Base-by-base conservation (phyloP, 1,284 basidiomycete species). In the Cutaneotrichosporon daszewskae region DNA sequence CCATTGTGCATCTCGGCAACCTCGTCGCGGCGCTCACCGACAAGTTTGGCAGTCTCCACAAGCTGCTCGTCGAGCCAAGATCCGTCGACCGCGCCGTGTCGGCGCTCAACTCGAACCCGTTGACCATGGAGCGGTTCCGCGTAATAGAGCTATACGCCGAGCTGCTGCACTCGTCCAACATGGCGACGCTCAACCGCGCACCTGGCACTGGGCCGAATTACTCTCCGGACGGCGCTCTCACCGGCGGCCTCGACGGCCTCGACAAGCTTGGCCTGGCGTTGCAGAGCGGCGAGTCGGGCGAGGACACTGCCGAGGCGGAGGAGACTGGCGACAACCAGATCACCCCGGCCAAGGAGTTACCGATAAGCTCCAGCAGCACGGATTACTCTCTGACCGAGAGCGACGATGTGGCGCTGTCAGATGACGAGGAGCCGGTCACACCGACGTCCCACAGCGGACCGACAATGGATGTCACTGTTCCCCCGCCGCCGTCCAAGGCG, bases 91-190 rank as follows among this genome's bases (percentile, higher is more conserved):
- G 79, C 6, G 74, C 86, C 16, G 74, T 76, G n/a, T 87, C 85
- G 0, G 84, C 85, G 0, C 74, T 84, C 17, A 83, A 84, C 5
- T 66, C 74, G 9, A 79, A 77, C 1, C 91, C 94, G 0, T 78
- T 99, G 25, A 96, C 94, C 0, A 83, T 94, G 55, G 95, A 97
- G 66, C 82, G 95, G 5, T 96, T 92, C 70, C 82, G 94, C n/a
- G 89, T 98, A 61, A 87, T 90, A 65, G 95, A 99, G 71, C 78
- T 99, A 8, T 94, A 95, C 59, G 95, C 94, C 16, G 95, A 99
- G 68, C 79, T 98, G 13, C 73, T 98, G 13, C 95, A 99, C 65
- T 95, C 90, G 68, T 98, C 94, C 13, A 98, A 97, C 64, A 97
- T 99, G 94, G 83, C 86, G 2, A 79, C 97, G 13, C 76, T 98